Conservation (phyloP, 768 basidiomycete species). For the Favolaschia claudopus region DNA sequence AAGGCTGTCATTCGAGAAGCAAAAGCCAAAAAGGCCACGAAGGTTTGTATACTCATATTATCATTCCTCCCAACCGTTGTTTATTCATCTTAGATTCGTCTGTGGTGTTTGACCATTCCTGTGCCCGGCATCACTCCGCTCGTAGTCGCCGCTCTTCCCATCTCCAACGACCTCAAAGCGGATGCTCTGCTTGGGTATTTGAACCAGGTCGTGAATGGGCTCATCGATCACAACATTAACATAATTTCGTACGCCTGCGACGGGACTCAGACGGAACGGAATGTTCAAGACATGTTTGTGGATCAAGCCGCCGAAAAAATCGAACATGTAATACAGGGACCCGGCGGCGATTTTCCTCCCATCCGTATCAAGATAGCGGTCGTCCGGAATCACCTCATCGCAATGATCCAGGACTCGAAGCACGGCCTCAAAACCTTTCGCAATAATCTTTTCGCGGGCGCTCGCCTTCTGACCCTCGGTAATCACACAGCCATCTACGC, state of each 20-base stretch:
- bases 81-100: conserved; percentile 35
- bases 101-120: conserved; percentile 41
- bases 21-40: conserved; percentile 28
- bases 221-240: conserved; percentile 30
- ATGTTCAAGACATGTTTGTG: conserved; percentile 29
- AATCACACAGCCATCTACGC: conserved; percentile 29
- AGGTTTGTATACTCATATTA: conserved; percentile 24
- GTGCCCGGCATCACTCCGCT: conserved; percentile 39
- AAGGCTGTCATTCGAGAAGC: conserved; percentile 16
- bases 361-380: conserved; percentile 12
- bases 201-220: conserved; percentile 31
- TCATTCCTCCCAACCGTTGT: background rate
- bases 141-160: conserved; percentile 38
- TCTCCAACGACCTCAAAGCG: conserved; percentile 28
- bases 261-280: conserved; percentile 44
- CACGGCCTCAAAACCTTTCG: conserved; percentile 39
- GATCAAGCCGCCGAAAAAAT: background rate
- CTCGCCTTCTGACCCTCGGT: conserved; percentile 34
- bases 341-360: background rate
- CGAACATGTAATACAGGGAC: conserved; percentile 2
- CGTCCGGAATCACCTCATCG: conserved; percentile 20
- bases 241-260: conserved; percentile 44
- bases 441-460: conserved; percentile 41
- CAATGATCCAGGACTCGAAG: conserved; percentile 40
- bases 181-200: conserved; percentile 19